Evolutionary conservation across 83 land plant genomes (phyloP).

Genomic region (Thuja plicata): DNA sequence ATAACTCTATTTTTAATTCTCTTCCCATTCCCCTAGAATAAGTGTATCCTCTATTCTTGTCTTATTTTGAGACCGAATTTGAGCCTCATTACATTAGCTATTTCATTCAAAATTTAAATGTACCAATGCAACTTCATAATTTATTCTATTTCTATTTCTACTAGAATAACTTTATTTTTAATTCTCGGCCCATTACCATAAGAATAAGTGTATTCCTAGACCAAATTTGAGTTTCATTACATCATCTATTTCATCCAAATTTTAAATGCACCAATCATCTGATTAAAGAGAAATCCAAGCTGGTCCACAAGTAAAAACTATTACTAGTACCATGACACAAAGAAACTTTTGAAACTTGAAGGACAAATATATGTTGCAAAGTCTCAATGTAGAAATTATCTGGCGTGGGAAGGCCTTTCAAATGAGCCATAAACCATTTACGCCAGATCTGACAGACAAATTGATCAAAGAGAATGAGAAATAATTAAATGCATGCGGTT

Average conservation of each 20-base stretch:
- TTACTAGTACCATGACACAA: background rate
- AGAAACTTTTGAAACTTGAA: background rate
- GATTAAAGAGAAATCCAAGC: background rate
- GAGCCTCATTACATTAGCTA: background rate
- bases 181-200: background rate
- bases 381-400: background rate
- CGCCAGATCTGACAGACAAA: background rate
- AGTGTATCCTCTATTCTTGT: background rate
- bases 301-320: background rate
- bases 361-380: background rate
- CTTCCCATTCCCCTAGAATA: background rate
- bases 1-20: background rate
- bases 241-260: background rate
- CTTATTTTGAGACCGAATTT: background rate
- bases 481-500: background rate
- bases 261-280: background rate
- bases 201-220: background rate
- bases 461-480: background rate
- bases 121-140: background rate
- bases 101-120: background rate
- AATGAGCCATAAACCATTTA: background rate
- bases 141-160: background rate
- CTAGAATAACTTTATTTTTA: background rate
- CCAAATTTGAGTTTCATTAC: background rate
- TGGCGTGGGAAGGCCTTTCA: background rate